A percentile compares a stretch with the other conserved stretches of the same genome.
Evolutionary conservation across 2,329 filamentous ascomycete genomes (phyloP).

Genomic region (Penicillium psychrosexuale): DNA sequence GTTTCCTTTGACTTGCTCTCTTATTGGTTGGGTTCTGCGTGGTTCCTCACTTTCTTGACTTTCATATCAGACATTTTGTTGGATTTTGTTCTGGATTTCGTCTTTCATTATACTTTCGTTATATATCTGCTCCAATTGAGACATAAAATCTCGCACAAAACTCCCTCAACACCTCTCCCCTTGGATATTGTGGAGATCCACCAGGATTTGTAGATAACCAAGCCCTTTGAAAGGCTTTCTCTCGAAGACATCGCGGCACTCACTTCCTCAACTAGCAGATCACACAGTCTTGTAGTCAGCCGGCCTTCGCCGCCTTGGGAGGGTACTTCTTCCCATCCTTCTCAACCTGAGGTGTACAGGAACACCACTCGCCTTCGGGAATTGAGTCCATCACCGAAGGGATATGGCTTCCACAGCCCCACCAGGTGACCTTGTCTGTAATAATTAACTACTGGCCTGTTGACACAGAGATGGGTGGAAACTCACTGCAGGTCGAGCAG

Average conservation of each 20-base stretch:
- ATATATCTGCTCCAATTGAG: neutral
- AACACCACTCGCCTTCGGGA: slow-evolving; percentile 60
- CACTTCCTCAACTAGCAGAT: slow-evolving; percentile 9
- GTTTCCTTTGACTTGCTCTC: neutral
- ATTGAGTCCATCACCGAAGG: slow-evolving; percentile 60
- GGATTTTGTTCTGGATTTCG: neutral
- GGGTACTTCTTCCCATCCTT: slow-evolving; percentile 62
- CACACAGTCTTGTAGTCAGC: slow-evolving; percentile 37
- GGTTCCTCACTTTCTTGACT: neutral
- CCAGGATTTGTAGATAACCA: neutral
- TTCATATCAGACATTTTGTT: too few relatives aligned
- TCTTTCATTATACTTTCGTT: neutral
- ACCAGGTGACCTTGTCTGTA: slow-evolving; percentile 61
- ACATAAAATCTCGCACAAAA: neutral
- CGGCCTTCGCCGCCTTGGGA: slow-evolving; percentile 54
- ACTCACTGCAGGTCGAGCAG: slow-evolving; percentile 63
- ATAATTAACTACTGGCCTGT: slow-evolving; percentile 8
- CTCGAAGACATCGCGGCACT: neutral
- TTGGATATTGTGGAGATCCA: neutral
- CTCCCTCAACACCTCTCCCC: neutral
- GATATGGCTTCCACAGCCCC: slow-evolving; percentile 63
- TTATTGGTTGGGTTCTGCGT: neutral
- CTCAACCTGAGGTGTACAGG: slow-evolving; percentile 62
- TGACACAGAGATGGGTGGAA: neutral
- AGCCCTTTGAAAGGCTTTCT: neutral